Percentiles rank a stretch among this genome's conserved stretches.
Conservation (phyloP, 129 eudicot genomes). For the Artemisia tridentata region DNA sequence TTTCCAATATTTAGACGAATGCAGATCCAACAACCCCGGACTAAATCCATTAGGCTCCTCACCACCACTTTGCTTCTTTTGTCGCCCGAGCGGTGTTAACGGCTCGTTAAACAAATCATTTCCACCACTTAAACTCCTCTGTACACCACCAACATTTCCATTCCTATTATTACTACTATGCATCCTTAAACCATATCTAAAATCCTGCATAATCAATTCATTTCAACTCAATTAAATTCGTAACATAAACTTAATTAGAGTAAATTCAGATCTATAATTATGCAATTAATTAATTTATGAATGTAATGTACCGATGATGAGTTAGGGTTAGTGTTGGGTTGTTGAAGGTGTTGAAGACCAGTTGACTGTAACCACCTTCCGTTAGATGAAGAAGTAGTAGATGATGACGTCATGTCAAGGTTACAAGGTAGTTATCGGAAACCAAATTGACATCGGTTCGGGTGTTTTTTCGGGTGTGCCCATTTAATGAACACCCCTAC, state of each 20-base stretch:
- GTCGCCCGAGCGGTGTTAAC: conserved; percentile 63
- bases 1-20: no score
- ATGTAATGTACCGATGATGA: no score
- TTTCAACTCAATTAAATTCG: no score
- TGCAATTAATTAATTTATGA: no score
- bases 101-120: conserved; percentile 68
- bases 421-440: conserved; percentile 79
- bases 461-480: no score
- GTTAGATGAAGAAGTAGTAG: conserved; percentile 50
- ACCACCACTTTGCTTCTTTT: conserved; percentile 45
- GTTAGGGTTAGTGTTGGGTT: no score
- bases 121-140: conserved; percentile 62
- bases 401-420: conserved; percentile 8
- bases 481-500: no score
- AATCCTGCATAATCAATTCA: conserved; percentile 72
- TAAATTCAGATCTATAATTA: no score
- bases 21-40: conserved; percentile 96
- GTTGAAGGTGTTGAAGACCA: conserved; percentile 84
- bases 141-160: conserved; percentile 24
- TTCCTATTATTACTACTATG: conserved; percentile 44
- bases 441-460: no score
- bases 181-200: conserved; percentile 76
- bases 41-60: conserved; percentile 63
- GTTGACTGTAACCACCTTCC: conserved; percentile 92
- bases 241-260: no score